Percentiles rank a stretch among this genome's conserved stretches.
Evolutionary conservation across 371 early-diverging fungal genomes (phyloP).

Genomic region (Mortierella sp.): DNA sequence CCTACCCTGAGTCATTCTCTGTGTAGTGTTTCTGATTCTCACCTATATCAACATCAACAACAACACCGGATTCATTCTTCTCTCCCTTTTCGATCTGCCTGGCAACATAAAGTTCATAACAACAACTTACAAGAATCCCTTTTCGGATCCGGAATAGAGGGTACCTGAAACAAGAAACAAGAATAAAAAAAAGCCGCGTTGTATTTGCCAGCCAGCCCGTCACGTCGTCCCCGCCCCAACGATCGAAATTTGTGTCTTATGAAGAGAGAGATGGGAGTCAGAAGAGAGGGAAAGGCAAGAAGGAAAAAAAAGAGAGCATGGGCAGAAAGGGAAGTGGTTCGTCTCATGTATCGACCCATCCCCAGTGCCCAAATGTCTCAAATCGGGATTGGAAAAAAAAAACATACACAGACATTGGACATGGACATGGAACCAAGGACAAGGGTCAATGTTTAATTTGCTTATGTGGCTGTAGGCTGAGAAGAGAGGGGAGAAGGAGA

Average conservation of each 20-base stretch:
- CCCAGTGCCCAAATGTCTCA: constrained; percentile 7
- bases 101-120: too few species aligned
- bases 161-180: background rate
- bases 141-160: constrained; percentile 3
- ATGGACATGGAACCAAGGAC: too few species aligned
- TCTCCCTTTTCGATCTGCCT: background rate
- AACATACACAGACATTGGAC: background rate
- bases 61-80: background rate
- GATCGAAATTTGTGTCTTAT: too few species aligned
- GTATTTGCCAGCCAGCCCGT: too few species aligned
- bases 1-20: background rate
- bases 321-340: constrained; percentile 1
- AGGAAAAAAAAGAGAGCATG: background rate
- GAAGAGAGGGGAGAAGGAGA: background rate
- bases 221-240: too few species aligned
- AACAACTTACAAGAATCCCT: background rate
- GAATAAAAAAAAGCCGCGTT: too few species aligned
- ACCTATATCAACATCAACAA: too few species aligned
- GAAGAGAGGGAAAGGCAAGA: background rate
- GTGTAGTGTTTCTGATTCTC: background rate
- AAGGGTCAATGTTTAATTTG: background rate
- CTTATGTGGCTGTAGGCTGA: background rate
- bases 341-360: background rate
- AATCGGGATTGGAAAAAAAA: constrained; percentile 7
- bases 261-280: background rate